Percentiles rank a stretch among this genome's conserved stretches.
Evolutionary conservation across 2,329 filamentous ascomycete species (phyloP).

Genomic region (Trichophyton benhamiae): DNA sequence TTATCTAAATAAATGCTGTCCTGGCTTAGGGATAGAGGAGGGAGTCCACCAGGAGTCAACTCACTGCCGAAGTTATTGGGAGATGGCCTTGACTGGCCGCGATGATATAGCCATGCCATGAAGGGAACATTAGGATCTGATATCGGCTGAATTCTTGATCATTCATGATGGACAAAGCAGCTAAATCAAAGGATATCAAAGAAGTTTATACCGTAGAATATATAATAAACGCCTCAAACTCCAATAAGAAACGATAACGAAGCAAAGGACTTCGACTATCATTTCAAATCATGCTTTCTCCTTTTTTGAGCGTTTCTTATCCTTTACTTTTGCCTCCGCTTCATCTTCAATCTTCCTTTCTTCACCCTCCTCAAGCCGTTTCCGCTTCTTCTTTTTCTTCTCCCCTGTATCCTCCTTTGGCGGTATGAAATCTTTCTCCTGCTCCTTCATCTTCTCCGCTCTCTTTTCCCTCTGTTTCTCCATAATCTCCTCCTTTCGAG

Average conservation of each 20-base stretch:
- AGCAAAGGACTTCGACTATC: not conserved
- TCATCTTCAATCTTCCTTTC: constrained; percentile 6
- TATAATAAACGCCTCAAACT: not conserved
- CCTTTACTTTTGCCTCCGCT: constrained; percentile 34
- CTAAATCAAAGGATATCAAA: constrained; percentile 1
- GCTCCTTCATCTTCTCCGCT: constrained; percentile 73
- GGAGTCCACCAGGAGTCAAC: no score
- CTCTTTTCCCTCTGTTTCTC: constrained; percentile 80
- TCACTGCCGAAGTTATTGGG: no score
- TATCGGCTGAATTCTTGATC: not conserved
- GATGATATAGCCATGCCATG: not conserved
- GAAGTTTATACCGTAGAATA: not conserved
- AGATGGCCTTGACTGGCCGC: not conserved
- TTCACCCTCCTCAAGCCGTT: constrained; percentile 15
- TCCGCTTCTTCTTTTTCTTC: constrained; percentile 35
- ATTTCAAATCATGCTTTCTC: constrained; percentile 5
- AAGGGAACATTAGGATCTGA: not conserved
- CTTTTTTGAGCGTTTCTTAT: constrained; percentile 20
- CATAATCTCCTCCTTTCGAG: constrained; percentile 62
- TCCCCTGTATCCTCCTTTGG: constrained; percentile 58
- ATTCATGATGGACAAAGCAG: not conserved
- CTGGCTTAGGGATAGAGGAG: not conserved
- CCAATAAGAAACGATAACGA: not conserved
- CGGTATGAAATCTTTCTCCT: constrained; percentile 74
- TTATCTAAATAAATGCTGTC: not conserved